Conservation (phyloP, 176 grass and related monocot genomes). For the Oryza rufipogon region DNA sequence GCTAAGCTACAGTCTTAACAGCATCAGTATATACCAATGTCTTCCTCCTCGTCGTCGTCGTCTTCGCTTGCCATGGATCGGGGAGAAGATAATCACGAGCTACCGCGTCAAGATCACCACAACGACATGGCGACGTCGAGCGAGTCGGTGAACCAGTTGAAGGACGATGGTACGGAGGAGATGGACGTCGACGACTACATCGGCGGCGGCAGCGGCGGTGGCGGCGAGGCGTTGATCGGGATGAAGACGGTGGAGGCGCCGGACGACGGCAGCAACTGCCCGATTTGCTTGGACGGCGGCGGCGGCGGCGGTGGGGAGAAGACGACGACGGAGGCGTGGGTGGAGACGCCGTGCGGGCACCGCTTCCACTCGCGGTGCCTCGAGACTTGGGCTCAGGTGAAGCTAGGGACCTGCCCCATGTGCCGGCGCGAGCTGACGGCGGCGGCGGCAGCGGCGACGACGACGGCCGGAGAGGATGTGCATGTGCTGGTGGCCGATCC, state of each 20-base stretch:
- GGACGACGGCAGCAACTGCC: background rate
- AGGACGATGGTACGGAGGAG: background rate
- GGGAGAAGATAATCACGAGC: too few relatives aligned
- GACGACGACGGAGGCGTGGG: background rate
- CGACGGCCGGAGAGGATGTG: too few relatives aligned
- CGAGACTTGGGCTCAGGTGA: background rate
- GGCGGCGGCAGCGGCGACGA: background rate
- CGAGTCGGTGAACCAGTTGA: too few relatives aligned
- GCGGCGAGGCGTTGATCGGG: background rate
- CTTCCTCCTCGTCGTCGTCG: too few relatives aligned
- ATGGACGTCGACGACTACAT: too few relatives aligned
- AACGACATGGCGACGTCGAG: background rate
- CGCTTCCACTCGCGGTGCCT: conserved; percentile 49
- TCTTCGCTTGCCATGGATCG: too few relatives aligned
- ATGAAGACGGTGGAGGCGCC: background rate
- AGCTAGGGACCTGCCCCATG: background rate
- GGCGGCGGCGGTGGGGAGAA: background rate
- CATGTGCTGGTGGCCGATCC: too few relatives aligned
- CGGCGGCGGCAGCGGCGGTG: too few relatives aligned
- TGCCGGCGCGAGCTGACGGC: background rate
- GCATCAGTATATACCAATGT: background rate
- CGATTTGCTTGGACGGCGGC: background rate
- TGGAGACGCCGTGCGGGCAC: conserved; percentile 65
- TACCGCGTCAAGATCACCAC: too few relatives aligned
- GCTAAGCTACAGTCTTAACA: too few relatives aligned